phyloP scores from a whole-genome alignment of 495 filamentous ascomycete genomes.

The Parmelia sp. region DNA sequence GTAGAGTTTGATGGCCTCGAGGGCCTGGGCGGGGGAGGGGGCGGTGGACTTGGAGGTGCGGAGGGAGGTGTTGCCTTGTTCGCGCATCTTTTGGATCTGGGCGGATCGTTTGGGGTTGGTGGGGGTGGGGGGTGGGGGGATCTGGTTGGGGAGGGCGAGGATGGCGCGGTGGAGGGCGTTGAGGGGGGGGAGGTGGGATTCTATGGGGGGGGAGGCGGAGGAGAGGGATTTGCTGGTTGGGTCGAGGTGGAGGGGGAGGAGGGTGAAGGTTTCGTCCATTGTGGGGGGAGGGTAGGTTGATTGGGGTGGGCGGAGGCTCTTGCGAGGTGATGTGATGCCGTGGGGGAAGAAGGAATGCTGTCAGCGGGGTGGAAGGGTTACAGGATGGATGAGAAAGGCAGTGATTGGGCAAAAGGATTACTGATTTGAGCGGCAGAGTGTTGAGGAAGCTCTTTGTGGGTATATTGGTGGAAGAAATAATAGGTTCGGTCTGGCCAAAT shows the following conservation, averaged over 20 bases:
- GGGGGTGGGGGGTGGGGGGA: constrained; percentile 71
- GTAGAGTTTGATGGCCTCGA: constrained; percentile 77
- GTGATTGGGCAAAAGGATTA: neutral
- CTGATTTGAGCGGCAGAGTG: neutral
- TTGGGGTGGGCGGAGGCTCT: neutral
- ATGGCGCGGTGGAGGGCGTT: constrained; percentile 71
- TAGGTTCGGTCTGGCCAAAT: neutral
- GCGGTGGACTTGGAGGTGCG: constrained; percentile 59
- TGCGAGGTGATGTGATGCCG: neutral
- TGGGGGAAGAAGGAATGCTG: neutral
- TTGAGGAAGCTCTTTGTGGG: neutral
- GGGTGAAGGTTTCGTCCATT: constrained; percentile 74
- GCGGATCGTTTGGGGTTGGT: constrained; percentile 80
- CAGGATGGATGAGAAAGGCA: neutral
- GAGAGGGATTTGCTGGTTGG: constrained; percentile 69
- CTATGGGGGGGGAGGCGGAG: constrained; percentile 55
- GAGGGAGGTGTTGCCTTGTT: constrained; percentile 74
- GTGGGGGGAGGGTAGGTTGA: constrained; percentile 13
- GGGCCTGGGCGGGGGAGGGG: constrained; percentile 9
- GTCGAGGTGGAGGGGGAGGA: constrained; percentile 75
- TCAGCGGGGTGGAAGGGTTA: neutral
- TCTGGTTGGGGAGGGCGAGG: constrained; percentile 45
- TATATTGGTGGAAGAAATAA: neutral
- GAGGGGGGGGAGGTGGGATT: constrained; percentile 51
- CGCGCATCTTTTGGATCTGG: constrained; percentile 84